phyloP scores from a whole-genome alignment of 306 rosid genomes.

The Morella rubra region DNA sequence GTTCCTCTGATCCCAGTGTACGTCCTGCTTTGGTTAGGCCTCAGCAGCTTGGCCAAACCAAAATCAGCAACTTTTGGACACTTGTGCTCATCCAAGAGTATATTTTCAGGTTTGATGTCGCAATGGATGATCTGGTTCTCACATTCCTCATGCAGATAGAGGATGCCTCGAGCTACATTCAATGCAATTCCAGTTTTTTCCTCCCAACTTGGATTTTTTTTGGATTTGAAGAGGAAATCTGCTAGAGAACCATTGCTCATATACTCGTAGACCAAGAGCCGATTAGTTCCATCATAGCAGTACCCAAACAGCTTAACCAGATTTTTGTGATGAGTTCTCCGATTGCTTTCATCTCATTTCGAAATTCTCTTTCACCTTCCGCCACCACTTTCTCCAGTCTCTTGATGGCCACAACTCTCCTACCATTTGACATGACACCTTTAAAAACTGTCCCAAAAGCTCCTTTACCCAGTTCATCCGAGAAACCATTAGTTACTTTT shows the following conservation, averaged over 20 bases:
- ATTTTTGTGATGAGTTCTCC: constrained; percentile 30
- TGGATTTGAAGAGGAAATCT: constrained; percentile 24
- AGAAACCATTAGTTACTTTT: constrained; percentile 40
- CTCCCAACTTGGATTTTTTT: constrained; percentile 30
- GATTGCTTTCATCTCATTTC: constrained; percentile 26
- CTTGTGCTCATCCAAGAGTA: constrained; percentile 32
- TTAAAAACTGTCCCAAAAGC: constrained; percentile 37
- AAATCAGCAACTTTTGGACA: constrained; percentile 38
- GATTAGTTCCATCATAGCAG: constrained; percentile 34
- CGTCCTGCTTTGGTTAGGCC: constrained; percentile 33
- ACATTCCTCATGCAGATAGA: constrained; percentile 44
- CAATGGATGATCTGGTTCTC: constrained; percentile 45
- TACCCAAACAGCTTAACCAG: constrained; percentile 35
- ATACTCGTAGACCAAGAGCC: constrained; percentile 39
- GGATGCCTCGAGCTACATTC: constrained; percentile 30
- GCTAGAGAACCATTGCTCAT: constrained; percentile 41
- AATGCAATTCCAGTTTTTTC: constrained; percentile 23
- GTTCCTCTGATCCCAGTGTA: constrained; percentile 40
- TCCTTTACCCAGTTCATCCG: constrained; percentile 33
- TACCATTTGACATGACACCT: constrained; percentile 19
- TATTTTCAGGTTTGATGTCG: constrained; percentile 42
- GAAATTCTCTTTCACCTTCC: constrained; percentile 27
- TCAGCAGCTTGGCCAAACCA: constrained; percentile 40
- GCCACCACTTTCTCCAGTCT: constrained; percentile 21
- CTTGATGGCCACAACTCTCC: constrained; percentile 28